Percentiles rank a stretch among this genome's conserved stretches.
These are phyloP conservation scores for Acer yangbiense DNA, from an alignment of 345 rosid species.

Conservation along the genomic window DNA sequence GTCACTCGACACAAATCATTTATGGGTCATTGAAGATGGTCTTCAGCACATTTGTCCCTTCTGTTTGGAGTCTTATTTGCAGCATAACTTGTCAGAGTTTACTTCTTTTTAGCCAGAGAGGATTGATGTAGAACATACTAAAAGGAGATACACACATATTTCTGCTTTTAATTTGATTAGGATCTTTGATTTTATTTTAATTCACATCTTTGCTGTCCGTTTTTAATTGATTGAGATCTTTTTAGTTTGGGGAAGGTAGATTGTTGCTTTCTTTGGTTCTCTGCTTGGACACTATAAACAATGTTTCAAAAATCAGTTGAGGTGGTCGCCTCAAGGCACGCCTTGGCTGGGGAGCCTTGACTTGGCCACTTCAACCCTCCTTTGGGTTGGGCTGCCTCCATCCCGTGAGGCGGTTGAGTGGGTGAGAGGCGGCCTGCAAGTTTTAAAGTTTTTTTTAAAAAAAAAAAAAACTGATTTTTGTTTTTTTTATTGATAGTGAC, in stretches of 20 bases:
- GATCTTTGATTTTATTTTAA: neutral
- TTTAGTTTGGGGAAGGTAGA: neutral
- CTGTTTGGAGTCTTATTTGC: neutral
- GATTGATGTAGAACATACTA: neutral
- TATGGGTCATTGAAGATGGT: neutral
- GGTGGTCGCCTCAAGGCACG: too few species aligned
- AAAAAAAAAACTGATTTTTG: too few species aligned
- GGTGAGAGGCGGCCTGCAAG: too few species aligned
- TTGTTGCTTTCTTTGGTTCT: neutral
- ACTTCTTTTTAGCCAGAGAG: neutral
- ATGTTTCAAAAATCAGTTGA: too few species aligned
- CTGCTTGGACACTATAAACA: neutral
- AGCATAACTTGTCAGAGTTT: neutral
- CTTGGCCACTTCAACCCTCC: too few species aligned
- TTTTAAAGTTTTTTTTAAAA: too few species aligned
- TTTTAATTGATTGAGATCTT: neutral
- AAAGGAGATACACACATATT: neutral
- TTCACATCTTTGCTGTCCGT: neutral
- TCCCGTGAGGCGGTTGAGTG: too few species aligned
- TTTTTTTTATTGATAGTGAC: too few species aligned
- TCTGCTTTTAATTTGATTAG: neutral
- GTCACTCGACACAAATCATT: neutral
- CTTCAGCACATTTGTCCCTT: neutral
- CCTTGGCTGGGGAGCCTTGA: too few species aligned
- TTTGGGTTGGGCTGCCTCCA: too few species aligned